Evolutionary conservation across 1,139 yeast species (phyloP), one percentile per base, ranked within the genome.

Genomic region (Zygosaccharomyces sapae): DNA sequence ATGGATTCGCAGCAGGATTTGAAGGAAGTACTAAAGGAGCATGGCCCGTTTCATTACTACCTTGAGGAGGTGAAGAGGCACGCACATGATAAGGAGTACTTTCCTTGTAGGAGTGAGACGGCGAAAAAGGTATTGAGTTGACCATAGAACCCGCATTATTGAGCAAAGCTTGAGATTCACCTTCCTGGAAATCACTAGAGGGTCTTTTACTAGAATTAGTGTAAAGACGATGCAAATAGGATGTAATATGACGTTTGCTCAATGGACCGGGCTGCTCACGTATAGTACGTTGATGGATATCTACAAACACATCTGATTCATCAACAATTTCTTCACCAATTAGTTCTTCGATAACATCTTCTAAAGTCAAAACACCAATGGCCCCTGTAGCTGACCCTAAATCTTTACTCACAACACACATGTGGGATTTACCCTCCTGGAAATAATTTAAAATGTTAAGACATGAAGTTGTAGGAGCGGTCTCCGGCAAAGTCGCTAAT

Each of bases 261-360:
- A 88, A 72, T 0, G 96, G 96, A 2, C 95, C 95, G 1, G 96
- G 96, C 55, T 81, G 81, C 30, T 79, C 76, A 59, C 96, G 75
- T 64, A 84, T 85, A 61, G 89, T 88, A 10, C 57, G 87, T 86
- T 86, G 86, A 67, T 88, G 89, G 54, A 90, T 86, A 68, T 89
- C 97, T 50, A 90, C 79, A 63, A 86, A 90, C 22, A 90, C 97
- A 65, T 92, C 98, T n/a, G 90, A 81, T 67, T 92, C 98, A 65
- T 92, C 98, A 44, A 92, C 90, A 61, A 92, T 92, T 66, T 92
- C 98, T 67, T 92, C 97, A 48, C 98, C 98, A 68, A 92, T 92
- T 57, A 92, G 75, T 68, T 92, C 98, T 68, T 92, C 98, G 62
- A 92, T 92, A 12, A 92, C 97, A 66, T 92, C 98, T 68, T 92